phyloP scores from a whole-genome alignment of 208 protist genomes.

The Leptomonas pyrrhocoris region DNA sequence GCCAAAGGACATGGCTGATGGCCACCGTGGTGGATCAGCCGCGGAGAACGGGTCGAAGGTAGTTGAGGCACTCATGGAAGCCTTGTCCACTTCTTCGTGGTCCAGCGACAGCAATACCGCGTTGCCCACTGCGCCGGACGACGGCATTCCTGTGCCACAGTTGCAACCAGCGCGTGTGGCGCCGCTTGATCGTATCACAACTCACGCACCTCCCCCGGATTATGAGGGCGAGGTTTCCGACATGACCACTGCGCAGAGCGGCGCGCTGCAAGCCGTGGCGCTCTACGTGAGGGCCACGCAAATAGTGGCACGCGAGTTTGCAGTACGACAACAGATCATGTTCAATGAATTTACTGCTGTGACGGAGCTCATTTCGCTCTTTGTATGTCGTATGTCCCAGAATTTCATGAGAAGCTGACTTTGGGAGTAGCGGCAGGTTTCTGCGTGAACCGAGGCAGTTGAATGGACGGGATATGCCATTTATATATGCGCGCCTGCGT shows the following conservation, averaged over 20 bases:
- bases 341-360: constrained; percentile 21
- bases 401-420: constrained; percentile 1
- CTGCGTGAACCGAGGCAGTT: too few species aligned
- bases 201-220: background rate
- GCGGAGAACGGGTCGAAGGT: constrained; percentile 4
- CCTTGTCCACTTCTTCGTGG: constrained; percentile 76
- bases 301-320: constrained; percentile 29
- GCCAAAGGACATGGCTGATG: background rate
- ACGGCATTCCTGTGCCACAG: background rate
- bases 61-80: constrained; percentile 50
- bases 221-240: background rate
- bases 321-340: constrained; percentile 26
- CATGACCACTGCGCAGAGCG: background rate
- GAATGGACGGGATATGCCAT: too few species aligned
- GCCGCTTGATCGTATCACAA: background rate
- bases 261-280: background rate
- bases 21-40: background rate
- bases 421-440: too few species aligned
- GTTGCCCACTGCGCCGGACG: background rate
- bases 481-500: too few species aligned
- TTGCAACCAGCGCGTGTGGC: background rate
- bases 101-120: constrained; percentile 28
- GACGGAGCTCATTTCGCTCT: constrained; percentile 29
- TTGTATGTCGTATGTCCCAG: constrained; percentile 27
- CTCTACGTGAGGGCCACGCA: constrained; percentile 24